Evolutionary conservation across 768 basidiomycete species (phyloP), one percentile per base, ranked within the genome.

Genomic region (Lentinula sp.): DNA sequence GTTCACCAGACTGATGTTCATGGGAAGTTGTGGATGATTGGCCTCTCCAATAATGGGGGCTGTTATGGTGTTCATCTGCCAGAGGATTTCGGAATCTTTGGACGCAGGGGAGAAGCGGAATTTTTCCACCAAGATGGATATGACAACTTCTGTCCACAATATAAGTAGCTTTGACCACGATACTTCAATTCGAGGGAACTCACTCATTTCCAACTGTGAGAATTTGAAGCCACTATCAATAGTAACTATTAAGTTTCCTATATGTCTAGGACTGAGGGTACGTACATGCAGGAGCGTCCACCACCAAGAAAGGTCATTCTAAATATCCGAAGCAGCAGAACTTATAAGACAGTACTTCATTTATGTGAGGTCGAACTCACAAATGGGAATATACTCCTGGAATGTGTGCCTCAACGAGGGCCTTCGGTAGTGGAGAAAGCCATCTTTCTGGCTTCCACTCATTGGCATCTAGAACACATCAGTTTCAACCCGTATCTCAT

Each of bases 371-470:
- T 16, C 12, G 16, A 13, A 65, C 74, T 54, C 53, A 76, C 76
- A 74, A 37, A 57, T 74, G 68, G 4, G 76, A 70, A 59, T 76
- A 76, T 7, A 76, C 64, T 4, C 74, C 73, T 18, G 76, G 73
- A 28, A 75, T 65, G 18, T 66, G 70, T 1, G 76, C 74, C 16
- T 72, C 67, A 2, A 51, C 61, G 13, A 78, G 69, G 18, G 65
- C 63, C 10, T 70, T 63, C 1, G 76, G 77, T 10, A 77, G 65
- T 0, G 71, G 69, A 3, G 62, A 62, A 0, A 80, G 66, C 79
- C 80, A 81, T 16, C 79, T 68, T 55, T 80, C 78, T 2, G 79
- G 80, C 57, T 76, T 79, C 74, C 77, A 81, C 59, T 80, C 76
- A 23, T 66, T 49, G 0, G 76, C 75, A 62, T 82, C 79, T 13